phyloP scores from a whole-genome alignment of 208 protist genomes.

The Acanthamoeba sp. region DNA sequence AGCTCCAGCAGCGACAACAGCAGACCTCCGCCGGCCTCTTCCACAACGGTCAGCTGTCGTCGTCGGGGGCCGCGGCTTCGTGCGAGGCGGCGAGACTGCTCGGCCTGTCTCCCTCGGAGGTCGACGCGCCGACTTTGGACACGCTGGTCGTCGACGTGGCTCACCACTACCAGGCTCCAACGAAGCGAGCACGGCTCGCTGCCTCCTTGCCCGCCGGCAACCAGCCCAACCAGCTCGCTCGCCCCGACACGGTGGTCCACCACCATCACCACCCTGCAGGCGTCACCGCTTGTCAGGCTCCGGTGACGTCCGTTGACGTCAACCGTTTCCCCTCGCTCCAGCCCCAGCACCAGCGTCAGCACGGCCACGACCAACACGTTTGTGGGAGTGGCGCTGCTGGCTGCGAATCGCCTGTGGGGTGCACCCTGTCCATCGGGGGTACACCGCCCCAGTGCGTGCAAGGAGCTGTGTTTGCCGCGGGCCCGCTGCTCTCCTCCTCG shows the following conservation, averaged over 20 bases:
- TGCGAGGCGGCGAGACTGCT: background rate
- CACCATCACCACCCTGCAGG: background rate
- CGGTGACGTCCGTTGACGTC: slow-evolving; percentile 9
- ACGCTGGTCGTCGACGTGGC: background rate
- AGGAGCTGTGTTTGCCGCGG: background rate
- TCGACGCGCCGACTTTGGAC: background rate
- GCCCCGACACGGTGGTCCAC: background rate
- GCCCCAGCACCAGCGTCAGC: background rate
- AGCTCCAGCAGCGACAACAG: background rate
- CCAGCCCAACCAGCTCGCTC: background rate
- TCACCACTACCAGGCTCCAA: background rate
- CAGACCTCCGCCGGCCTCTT: too few species aligned
- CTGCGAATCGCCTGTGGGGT: background rate
- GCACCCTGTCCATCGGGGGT: background rate
- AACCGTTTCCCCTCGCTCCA: background rate
- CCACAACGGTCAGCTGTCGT: too few species aligned
- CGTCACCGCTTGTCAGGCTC: background rate
- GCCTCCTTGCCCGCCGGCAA: background rate
- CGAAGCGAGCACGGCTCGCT: background rate
- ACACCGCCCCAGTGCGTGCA: background rate
- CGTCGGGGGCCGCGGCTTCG: too few species aligned
- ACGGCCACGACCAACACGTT: background rate
- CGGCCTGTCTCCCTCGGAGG: background rate
- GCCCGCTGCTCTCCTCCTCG: background rate
- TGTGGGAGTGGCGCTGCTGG: background rate